phyloP scores from a whole-genome alignment of 192 early-diverging fungal genomes.

The Linnemannia schmuckeri region DNA sequence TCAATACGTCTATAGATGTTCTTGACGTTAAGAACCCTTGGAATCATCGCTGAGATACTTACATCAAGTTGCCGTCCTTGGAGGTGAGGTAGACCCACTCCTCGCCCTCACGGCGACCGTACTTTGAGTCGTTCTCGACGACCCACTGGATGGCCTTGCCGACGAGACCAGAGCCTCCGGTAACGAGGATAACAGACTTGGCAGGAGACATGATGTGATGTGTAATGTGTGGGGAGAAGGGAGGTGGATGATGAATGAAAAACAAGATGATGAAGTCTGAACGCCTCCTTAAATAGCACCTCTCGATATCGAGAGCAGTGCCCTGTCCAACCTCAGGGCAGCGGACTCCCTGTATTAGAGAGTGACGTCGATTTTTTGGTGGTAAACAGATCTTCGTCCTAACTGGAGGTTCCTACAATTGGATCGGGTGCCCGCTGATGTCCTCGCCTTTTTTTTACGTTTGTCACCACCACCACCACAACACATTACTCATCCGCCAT shows the following conservation, averaged over 20 bases:
- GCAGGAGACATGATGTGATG: slow-evolving; percentile 45
- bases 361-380: slow-evolving; percentile 1
- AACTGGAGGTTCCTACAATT: no score
- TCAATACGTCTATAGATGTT: not conserved
- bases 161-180: slow-evolving; percentile 83
- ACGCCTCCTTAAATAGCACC: not conserved
- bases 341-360: not conserved
- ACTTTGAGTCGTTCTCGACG: slow-evolving; percentile 70
- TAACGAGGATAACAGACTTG: slow-evolving; percentile 78
- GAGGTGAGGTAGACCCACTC: slow-evolving; percentile 80
- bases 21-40: not conserved
- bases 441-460: slow-evolving; percentile 6
- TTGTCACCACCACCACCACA: not conserved
- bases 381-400: not conserved
- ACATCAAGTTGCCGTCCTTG: slow-evolving; percentile 86
- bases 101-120: slow-evolving; percentile 72
- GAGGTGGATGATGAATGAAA: slow-evolving; percentile 3
- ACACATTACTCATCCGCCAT: slow-evolving; percentile 22
- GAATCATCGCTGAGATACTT: slow-evolving; percentile 8
- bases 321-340: slow-evolving; percentile 2
- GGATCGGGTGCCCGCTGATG: not conserved
- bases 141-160: slow-evolving; percentile 81
- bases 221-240: not conserved
- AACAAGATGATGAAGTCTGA: not conserved
- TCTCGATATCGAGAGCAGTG: not conserved